Evolutionary conservation across 75 land plant genomes (phyloP).

Genomic region (Cryptomeria japonica): DNA sequence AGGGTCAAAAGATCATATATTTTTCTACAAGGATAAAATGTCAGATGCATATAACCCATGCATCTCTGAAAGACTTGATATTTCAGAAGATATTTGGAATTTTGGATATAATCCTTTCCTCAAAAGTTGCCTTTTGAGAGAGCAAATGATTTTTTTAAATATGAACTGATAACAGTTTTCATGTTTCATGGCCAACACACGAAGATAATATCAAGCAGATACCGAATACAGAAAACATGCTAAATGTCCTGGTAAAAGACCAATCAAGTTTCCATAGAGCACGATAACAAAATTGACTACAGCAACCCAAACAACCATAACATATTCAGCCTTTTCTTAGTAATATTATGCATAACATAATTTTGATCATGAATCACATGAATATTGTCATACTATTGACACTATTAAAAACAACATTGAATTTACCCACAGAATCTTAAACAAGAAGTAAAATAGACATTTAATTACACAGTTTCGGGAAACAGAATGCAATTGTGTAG

Average conservation of each 20-base stretch:
- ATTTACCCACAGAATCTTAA: background rate
- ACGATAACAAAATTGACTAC: background rate
- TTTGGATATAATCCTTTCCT: background rate
- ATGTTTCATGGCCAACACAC: background rate
- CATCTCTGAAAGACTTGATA: background rate
- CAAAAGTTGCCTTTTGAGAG: background rate
- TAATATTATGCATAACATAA: background rate
- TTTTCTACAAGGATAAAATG: background rate
- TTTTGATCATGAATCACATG: background rate
- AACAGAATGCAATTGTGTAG: too few relatives aligned
- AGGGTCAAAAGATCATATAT: background rate
- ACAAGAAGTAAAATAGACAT: background rate
- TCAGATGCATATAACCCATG: background rate
- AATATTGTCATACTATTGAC: background rate
- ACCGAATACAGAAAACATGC: background rate
- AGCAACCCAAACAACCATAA: background rate
- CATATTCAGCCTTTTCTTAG: background rate
- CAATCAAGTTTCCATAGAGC: background rate
- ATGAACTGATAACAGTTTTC: background rate
- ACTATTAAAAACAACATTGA: background rate
- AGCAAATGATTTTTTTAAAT: background rate
- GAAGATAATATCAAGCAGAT: background rate
- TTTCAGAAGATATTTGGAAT: background rate
- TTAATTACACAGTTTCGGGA: background rate
- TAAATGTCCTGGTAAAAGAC: background rate